Percentiles rank a stretch among this genome's conserved stretches.
phyloP scores from a whole-genome alignment of 2,329 filamentous ascomycete species.

The Xylaria sp. region DNA sequence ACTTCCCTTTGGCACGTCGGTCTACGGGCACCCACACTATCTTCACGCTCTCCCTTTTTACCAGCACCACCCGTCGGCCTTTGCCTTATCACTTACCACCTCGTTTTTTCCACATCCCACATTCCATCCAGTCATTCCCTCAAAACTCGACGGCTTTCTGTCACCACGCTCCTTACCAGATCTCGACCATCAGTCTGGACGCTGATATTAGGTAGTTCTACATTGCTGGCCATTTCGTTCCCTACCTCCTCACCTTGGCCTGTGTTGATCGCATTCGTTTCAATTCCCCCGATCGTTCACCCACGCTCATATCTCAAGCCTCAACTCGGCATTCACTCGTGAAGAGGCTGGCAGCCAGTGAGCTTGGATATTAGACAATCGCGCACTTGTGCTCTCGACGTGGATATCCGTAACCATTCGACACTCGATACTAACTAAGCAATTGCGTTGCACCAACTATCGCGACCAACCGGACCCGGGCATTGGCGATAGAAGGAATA shows the following conservation, averaged over 20 bases:
- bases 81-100: constrained; percentile 27
- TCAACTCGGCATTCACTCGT: constrained; percentile 34
- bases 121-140: constrained; percentile 39
- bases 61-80: constrained; percentile 16
- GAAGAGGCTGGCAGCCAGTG: constrained; percentile 33
- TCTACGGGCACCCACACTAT: constrained; percentile 14
- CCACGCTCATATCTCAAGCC: constrained; percentile 35
- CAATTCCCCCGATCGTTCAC: constrained; percentile 21
- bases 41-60: constrained; percentile 23
- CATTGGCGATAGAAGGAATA: constrained; percentile 5
- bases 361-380: constrained; percentile 33
- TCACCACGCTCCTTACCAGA: constrained; percentile 45
- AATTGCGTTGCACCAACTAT: neutral
- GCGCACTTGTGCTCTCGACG: constrained; percentile 19
- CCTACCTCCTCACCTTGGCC: constrained; percentile 36
- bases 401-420: constrained; percentile 14
- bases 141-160: constrained; percentile 37
- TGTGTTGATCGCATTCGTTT: constrained; percentile 50
- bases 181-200: constrained; percentile 36
- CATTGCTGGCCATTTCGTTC: constrained; percentile 43
- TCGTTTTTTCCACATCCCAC: constrained; percentile 33
- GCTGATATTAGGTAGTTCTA: constrained; percentile 34
- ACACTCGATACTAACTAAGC: constrained; percentile 6
- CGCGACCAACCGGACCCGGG: neutral
- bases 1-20: constrained; percentile 14